A percentile compares a stretch with the other conserved stretches of the same genome.
phyloP scores from a whole-genome alignment of 768 basidiomycete genomes.

The Naganishia onofrii region DNA sequence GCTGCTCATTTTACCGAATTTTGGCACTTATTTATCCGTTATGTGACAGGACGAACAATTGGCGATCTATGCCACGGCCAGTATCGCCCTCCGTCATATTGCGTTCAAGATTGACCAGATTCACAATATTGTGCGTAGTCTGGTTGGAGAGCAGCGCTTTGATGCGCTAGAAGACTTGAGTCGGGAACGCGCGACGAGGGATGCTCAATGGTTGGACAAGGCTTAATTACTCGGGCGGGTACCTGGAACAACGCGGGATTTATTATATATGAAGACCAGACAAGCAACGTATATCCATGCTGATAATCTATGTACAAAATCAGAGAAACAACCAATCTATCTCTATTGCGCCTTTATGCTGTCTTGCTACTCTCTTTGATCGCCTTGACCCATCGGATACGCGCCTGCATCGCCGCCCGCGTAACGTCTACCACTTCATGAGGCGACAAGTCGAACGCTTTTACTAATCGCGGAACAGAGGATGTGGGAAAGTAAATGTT shows the following conservation, averaged over 20 bases:
- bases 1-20: background rate
- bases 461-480: constrained; percentile 39
- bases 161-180: constrained; percentile 39
- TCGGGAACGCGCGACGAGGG: constrained; percentile 9
- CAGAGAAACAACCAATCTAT: background rate
- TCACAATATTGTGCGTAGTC: constrained; percentile 35
- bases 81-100: constrained; percentile 41
- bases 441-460: constrained; percentile 42
- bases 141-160: constrained; percentile 46
- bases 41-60: constrained; percentile 45
- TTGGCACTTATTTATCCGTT: background rate
- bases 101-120: constrained; percentile 40
- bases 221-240: background rate
- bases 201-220: constrained; percentile 20
- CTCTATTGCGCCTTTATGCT: background rate
- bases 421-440: constrained; percentile 51
- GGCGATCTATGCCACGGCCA: constrained; percentile 45
- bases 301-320: background rate
- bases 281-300: background rate
- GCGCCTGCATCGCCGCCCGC: constrained; percentile 51
- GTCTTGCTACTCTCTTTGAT: constrained; percentile 27
- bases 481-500: constrained; percentile 37
- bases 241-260: background rate
- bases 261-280: background rate
- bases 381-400: constrained; percentile 40